Base-by-base conservation (phyloP, 495 filamentous ascomycete genomes). In the Xylaria flabelliformis region DNA sequence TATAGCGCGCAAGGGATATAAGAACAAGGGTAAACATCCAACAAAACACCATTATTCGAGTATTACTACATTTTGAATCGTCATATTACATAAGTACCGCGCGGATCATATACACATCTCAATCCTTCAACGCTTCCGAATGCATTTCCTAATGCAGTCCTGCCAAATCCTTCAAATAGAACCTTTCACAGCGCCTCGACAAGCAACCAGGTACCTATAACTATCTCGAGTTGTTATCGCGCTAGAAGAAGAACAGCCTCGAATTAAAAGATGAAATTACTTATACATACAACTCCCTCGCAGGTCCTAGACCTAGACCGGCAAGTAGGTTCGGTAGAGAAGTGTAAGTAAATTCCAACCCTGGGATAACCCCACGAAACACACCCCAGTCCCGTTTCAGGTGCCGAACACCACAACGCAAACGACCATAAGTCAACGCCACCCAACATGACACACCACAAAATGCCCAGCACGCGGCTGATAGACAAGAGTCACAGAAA, bases 351-450 rank as follows among this genome's bases (percentile, higher is more conserved):
- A 39, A 39, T 39, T 39, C 26, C 26, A 36, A 15, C 42, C 63
- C 24, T 39, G 32, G 58, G 19, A 9, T 61, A 21, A 21, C 58
- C 55, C 58, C 58, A 65, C 63, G 63, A 65, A 65, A 65, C 63
- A 63, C 1, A 4, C 61, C 61, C 61, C 61, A 3, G 63, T 65
- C 63, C 62, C 41, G 63, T 65, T 65, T 65, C 63, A 65, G 63
- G 63, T 65, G 63, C 63, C 63, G 63, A 64, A 65, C 39, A 44
- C 6, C 21, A 63, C 32, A 8, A 64, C 26, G n/a, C 19, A n/a
- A n/a, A 64, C 61, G 61, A 41, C 56, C 26, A 61, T 9, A 7
- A 29, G 17, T 17, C 56, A 39, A 13, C 51, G 51, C 51, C 51
- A 56, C 51, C 55, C 55, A 26, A 8, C 13, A 58, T 26, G 55